A percentile compares a stretch with the other conserved stretches of the same genome.
These are phyloP conservation scores for Trichoderma aggressivum DNA, from an alignment of 2,329 filamentous ascomycete genomes.

Conservation along the genomic window DNA sequence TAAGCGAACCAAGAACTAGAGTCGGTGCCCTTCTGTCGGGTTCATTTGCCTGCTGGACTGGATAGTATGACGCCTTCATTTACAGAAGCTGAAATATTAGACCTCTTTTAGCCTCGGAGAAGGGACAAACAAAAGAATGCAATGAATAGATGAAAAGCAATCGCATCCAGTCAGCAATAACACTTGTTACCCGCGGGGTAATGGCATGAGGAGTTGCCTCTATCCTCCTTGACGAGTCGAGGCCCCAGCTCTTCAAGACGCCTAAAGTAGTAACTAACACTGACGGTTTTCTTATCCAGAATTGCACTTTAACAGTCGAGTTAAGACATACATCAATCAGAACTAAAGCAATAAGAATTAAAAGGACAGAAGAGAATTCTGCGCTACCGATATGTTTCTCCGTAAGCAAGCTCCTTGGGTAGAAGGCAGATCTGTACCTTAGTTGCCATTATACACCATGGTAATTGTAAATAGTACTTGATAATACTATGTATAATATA, in stretches of 20 bases:
- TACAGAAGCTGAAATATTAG: background rate
- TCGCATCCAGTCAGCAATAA: background rate
- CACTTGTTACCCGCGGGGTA: background rate
- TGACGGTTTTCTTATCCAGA: too few relatives aligned
- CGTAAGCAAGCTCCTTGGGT: too few relatives aligned
- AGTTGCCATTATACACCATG: too few relatives aligned
- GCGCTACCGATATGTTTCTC: too few relatives aligned
- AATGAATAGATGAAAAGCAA: background rate
- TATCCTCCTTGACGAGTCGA: background rate
- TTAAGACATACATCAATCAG: too few relatives aligned
- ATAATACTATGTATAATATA: too few relatives aligned
- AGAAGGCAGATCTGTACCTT: too few relatives aligned
- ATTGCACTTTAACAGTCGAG: too few relatives aligned
- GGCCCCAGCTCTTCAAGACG: accelerated
- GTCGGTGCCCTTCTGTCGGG: background rate
- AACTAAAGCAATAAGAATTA: too few relatives aligned
- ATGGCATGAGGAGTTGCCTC: background rate
- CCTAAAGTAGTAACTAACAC: too few relatives aligned
- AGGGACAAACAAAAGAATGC: background rate
- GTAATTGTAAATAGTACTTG: too few relatives aligned
- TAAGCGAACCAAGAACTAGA: background rate
- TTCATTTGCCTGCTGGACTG: background rate
- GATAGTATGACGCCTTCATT: background rate
- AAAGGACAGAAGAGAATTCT: too few relatives aligned
- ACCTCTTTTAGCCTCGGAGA: background rate